These are phyloP conservation scores for Catharanthus roseus DNA, from an alignment of 257 asterid species.

Conservation along the genomic window DNA sequence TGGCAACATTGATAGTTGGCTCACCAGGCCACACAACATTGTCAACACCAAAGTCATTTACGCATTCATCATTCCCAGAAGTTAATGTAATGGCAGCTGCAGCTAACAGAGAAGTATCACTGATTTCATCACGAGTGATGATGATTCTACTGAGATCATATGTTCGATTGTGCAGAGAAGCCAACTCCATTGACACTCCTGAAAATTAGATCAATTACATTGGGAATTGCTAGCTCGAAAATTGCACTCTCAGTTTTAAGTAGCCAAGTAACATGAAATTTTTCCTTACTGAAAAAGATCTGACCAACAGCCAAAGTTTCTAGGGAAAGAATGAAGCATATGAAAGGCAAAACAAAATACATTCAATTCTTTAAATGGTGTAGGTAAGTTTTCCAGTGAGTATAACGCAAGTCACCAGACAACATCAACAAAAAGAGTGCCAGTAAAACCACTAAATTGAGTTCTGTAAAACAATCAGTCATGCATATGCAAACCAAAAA, in stretches of 20 bases:
- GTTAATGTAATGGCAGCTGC: constrained; percentile 24
- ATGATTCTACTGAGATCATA: constrained; percentile 53
- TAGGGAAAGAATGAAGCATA: not conserved
- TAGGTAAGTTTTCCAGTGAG: not conserved
- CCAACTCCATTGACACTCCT: constrained; percentile 62
- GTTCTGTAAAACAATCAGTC: not conserved
- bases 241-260: not conserved
- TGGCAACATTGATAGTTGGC: constrained; percentile 18
- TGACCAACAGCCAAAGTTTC: too few species aligned
- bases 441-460: not conserved
- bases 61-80: constrained; percentile 35
- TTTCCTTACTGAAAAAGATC: not conserved
- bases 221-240: constrained; percentile 13
- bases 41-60: constrained; percentile 17
- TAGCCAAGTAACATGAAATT: not conserved
- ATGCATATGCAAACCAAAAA: not conserved
- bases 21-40: constrained; percentile 19
- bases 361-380: too few species aligned
- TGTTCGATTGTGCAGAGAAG: constrained; percentile 48
- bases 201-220: constrained; percentile 22
- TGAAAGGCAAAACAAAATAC: not conserved
- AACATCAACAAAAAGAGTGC: too few species aligned
- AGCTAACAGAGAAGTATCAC: constrained; percentile 27
- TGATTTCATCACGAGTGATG: constrained; percentile 36
- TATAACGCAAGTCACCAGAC: constrained; percentile 1